Evolutionary conservation across 2,329 filamentous ascomycete species (phyloP).

Genomic region (Hypoxylon sp.): DNA sequence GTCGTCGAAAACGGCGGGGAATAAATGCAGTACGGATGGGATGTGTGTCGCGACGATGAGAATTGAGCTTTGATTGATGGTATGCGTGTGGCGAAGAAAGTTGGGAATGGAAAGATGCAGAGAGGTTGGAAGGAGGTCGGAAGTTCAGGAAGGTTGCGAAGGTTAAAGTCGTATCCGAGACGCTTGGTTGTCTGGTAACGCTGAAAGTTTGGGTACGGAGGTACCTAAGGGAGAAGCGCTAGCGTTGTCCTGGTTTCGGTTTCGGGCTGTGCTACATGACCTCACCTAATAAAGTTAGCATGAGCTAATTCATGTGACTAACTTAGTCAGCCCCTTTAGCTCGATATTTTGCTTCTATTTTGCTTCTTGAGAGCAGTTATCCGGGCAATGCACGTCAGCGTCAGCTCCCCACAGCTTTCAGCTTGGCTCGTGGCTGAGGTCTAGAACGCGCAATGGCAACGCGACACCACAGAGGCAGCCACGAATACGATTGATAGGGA

Average conservation of each 20-base stretch:
- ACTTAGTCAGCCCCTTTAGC: constrained; percentile 11
- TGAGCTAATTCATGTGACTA: constrained; percentile 15
- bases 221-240: constrained; percentile 14
- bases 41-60: constrained; percentile 32
- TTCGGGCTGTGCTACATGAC: constrained; percentile 23
- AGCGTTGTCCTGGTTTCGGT: constrained; percentile 23
- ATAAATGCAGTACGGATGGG: constrained; percentile 29
- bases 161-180: constrained; percentile 43
- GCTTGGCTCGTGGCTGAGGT: constrained; percentile 9
- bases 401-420: constrained; percentile 6
- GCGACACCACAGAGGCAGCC: constrained; percentile 7
- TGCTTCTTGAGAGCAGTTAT: not conserved
- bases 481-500: not conserved
- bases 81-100: constrained; percentile 38
- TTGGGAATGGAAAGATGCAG: constrained; percentile 33
- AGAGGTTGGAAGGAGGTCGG: constrained; percentile 45
- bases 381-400: constrained; percentile 9
- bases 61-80: constrained; percentile 30
- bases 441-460: constrained; percentile 14
- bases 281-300: constrained; percentile 9
- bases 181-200: not conserved
- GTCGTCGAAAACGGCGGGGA: constrained; percentile 16
- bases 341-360: not conserved
- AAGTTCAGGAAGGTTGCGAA: constrained; percentile 39
- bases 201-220: constrained; percentile 17